Evolutionary conservation across 768 basidiomycete genomes (phyloP), one percentile per base, ranked within the genome.

Genomic region (Suillus americanus): DNA sequence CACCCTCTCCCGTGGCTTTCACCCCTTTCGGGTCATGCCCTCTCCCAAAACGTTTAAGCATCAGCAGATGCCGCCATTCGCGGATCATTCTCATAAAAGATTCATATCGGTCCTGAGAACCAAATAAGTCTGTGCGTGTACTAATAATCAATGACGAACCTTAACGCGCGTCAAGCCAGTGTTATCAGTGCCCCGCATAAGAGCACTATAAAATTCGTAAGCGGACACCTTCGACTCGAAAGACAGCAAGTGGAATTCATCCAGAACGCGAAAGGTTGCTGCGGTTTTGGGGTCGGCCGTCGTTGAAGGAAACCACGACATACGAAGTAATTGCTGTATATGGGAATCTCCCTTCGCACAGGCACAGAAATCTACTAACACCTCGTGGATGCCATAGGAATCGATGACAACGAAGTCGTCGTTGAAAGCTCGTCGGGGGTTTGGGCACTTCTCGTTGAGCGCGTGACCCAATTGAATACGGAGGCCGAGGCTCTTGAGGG

Each of bases 141-240:
- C 43, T 45, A 45, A 45, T 45, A n/a, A 45, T 59, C 8, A n/a
- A 45, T 45, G 6, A 45, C 43, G 9, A 45, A 62, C 61, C 46
- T 62, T 62, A 23, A 64, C 64, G 18, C 33, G 10, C 0, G 41
- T 54, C 5, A 67, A 37, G 3, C 74, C 75, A 1, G 69, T 72
- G 59, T 77, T 77, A 25, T 74, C 65, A 3, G 70, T 75, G 0
- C 72, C 46, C 1, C 74, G 61, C 5, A 62, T 45, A 4, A 78
- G 67, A 0, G 71, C 56, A 25, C 70, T 59, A 48, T 76, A 75
- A 35, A 72, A 75, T 38, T 78, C 72, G 56, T 69, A 76, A 1
- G 65, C 65, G 0, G 73, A 72, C 0, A 67, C 48, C 63, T 78
- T 77, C 1, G 71, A 74, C 55, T 69, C 70, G 46, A 76, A 76